Evolutionary conservation across 352 stramenopile species (phyloP), one percentile per base, ranked within the genome.

Genomic region (Phytophthora macrochlamydospora): DNA sequence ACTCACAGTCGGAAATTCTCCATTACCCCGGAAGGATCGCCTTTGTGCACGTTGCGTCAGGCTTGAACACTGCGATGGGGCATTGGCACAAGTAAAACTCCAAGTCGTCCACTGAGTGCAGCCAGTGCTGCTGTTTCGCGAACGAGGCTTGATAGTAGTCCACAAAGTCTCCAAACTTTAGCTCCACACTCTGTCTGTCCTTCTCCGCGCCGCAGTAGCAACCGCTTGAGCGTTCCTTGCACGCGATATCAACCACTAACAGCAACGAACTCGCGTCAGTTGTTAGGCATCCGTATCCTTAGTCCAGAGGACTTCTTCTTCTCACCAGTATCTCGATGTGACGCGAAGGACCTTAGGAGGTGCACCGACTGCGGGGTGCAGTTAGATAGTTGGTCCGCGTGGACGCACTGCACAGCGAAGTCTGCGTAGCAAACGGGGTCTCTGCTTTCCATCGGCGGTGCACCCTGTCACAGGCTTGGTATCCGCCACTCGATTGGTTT

Each of bases 51-150:
- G 76, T 86, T 7, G 65, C 69, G 62, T 89, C 76, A 18, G 83
- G 71, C 24, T 80, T 79, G 24, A 50, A 56, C 5, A 91, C 76
- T 43, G 74, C 85, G 46, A 94, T 90, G 13, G 88, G 84, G 43
- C 84, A 94, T 53, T 95, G 88, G 30, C 84, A 91, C 24, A 95
- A 59, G 51, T 93, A 94, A 69, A 95, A 93, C 35, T 94, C 75
- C 3, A 95, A 69, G n/a, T 83, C 80, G 37, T 87, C 78, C 14
- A 93, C 78, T 12, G 72, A 73, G 8, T 75, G 64, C n/a, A 95
- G 66, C 88, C 88, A 95, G 66, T 95, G 88, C 8, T 56, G 13
- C 28, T 71, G 51, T 2, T 66, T 76, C 1, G 24, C 65, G 35
- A 75, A 79, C 9, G 68, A 30, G 12, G 86, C 81, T 46, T 80